Conservation (phyloP, 2,329 filamentous ascomycete species). For the Apiospora koreana region DNA sequence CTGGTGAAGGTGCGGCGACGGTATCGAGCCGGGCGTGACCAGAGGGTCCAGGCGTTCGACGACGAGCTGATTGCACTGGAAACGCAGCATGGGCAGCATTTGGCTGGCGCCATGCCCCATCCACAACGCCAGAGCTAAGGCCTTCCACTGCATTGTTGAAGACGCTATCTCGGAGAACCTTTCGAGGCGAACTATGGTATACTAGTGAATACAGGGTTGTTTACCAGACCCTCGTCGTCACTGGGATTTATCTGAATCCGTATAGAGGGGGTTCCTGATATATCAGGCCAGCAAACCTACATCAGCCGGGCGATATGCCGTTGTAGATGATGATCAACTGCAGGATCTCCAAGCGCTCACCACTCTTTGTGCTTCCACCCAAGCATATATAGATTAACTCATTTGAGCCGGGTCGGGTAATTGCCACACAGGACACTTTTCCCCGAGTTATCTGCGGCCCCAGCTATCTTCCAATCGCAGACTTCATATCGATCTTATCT, state of each 20-base stretch:
- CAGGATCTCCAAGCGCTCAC: not conserved
- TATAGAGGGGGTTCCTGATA: not conserved
- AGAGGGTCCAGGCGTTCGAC: slow-evolving; percentile 34
- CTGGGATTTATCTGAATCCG: not conserved
- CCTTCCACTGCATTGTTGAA: not conserved
- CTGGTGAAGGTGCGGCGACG: slow-evolving; percentile 34
- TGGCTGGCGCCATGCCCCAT: not conserved
- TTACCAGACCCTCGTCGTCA: not conserved
- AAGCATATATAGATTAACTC: not conserved
- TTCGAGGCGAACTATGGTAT: not conserved
- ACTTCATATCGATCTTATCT: not conserved
- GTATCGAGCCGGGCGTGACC: slow-evolving; percentile 30
- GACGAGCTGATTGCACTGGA: slow-evolving; percentile 36
- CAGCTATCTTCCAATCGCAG: not conserved
- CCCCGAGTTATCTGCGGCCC: not conserved
- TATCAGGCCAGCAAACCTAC: not conserved
- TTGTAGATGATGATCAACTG: not conserved
- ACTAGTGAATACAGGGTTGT: too few relatives aligned
- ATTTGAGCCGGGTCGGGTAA: not conserved
- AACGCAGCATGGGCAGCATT: slow-evolving; percentile 36
- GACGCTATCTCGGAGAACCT: not conserved
- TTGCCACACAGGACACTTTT: not conserved
- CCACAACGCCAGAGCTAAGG: not conserved
- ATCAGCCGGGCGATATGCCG: not conserved
- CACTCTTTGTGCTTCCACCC: not conserved